Percentiles rank a stretch among this genome's conserved stretches.
These are phyloP conservation scores for Stylosanthes scabra DNA, from an alignment of 331 rosid species.

Conservation along the genomic window DNA sequence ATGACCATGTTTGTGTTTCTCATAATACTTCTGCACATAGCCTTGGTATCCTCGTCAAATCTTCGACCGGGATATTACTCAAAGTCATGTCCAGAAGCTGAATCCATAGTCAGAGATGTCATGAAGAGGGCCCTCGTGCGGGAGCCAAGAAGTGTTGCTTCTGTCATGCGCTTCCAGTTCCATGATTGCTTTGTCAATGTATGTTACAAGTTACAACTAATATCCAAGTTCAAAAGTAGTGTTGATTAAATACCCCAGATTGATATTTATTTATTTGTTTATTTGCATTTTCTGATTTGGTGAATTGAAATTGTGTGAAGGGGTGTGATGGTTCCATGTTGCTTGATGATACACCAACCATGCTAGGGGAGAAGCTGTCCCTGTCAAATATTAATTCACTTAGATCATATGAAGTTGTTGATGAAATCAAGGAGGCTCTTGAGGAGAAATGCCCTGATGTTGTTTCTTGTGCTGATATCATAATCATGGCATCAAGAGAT, in stretches of 20 bases:
- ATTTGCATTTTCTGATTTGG: neutral
- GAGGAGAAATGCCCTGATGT: slow-evolving; percentile 72
- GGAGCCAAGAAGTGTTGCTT: slow-evolving; percentile 84
- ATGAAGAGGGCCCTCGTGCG: slow-evolving; percentile 63
- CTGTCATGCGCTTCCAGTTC: slow-evolving; percentile 89
- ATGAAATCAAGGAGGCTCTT: slow-evolving; percentile 68
- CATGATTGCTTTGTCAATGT: slow-evolving; percentile 92
- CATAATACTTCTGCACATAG: slow-evolving; percentile 44
- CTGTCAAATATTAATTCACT: slow-evolving; percentile 83
- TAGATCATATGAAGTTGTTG: slow-evolving; percentile 80
- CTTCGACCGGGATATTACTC: slow-evolving; percentile 69
- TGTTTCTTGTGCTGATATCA: slow-evolving; percentile 94
- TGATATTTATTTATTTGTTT: neutral
- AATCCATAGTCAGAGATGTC: slow-evolving; percentile 58
- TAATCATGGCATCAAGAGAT: slow-evolving; percentile 88
- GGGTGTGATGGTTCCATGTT: slow-evolving; percentile 94
- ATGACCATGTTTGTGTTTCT: slow-evolving; percentile 29
- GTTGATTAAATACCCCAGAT: neutral
- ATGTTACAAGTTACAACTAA: slow-evolving; percentile 6
- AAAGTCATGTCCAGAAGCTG: slow-evolving; percentile 64
- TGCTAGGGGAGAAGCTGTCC: slow-evolving; percentile 82
- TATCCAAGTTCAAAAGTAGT: neutral
- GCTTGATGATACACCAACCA: slow-evolving; percentile 81
- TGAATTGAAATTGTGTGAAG: slow-evolving; percentile 45
- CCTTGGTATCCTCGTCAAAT: slow-evolving; percentile 35